Base-by-base conservation (phyloP, 23 red algal species). In the Cyanidium caldarium region DNA sequence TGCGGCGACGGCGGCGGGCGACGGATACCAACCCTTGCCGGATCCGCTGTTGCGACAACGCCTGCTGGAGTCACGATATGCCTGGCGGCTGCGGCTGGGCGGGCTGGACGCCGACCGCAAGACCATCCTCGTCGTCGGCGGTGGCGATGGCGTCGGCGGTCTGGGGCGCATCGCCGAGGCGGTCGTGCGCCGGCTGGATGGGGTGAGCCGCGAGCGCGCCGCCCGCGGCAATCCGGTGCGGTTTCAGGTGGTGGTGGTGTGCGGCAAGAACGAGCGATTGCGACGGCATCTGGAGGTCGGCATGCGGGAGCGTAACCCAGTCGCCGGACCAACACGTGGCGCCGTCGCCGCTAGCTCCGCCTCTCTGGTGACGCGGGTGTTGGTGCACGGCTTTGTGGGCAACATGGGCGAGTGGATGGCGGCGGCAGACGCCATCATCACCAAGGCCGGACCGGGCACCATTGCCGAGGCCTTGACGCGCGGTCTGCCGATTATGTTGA, bases 331-430 rank as follows among this genome's bases (percentile, higher is more conserved):
- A n/a, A n/a, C n/a, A n/a, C n/a, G n/a, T n/a, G n/a, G n/a, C n/a
- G n/a, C n/a, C n/a, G n/a, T n/a, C n/a, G n/a, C n/a, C n/a, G 13
- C 51, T 10, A 10, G 17, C 40, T 10, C 23, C 51, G 21, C 10
- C 3, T 16, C 19, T 10, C 19, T 5, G 14, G 38, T 38, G 14
- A 46, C 42, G 30, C 0, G 19, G 30, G 2, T 75, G 3, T 30
- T 29, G 68, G 68, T 89, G n/a, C 76, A 76, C 26, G 90, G 83
- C 37, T 95, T 95, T 87, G 84, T 88, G 20, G 65, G 42, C 21
- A 95, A 95, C 29, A 95, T 95, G 83, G 77, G 79, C 46, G 82
- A 95, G 26, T 87, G 78, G 78, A 95, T 95, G 90, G 56, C 73
- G 1, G 90, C 90, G 42, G 70, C 69, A 37, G 90, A 95, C 58